Evolutionary conservation across 176 grass and related monocot species (phyloP), one percentile per base, ranked within the genome.

Genomic region (Ananas comosus): DNA sequence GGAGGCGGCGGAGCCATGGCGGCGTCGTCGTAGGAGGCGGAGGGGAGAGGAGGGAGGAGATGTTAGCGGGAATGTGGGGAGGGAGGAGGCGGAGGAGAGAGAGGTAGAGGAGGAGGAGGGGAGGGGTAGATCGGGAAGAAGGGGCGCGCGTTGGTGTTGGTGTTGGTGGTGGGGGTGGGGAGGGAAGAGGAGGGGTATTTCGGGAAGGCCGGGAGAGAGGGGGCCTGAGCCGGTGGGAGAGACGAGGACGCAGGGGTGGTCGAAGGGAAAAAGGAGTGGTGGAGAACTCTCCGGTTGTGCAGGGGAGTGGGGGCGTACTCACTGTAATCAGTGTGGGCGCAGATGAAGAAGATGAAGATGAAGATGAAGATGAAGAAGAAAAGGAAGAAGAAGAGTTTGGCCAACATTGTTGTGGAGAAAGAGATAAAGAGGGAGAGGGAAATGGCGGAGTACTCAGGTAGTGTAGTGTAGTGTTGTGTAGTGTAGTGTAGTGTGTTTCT

Each of bases 61-160:
- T 53, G 48, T 79, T 84, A 17, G 70, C 81, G 0, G 81, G 10
- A 84, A 79, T 24, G 81, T 84, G 16, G 70, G 48, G 18, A 78
- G 21, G 12, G 74, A 72, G 29, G 68, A n/a, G 12, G 28, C 16
- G 16, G 42, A 68, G 67, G 3, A 1, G 56, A n/a, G n/a, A n/a
- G 2, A 16, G 67, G n/a, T n/a, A n/a, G 51, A n/a, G 80, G 80
- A 23, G 73, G 82, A 2, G 81, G 81, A 22, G 81, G 75, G 11
- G 81, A 74, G n/a, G 81, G 70, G 11, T 78, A 56, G 3, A 73
- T 53, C 23, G 81, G 81, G 54, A 84, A 84, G 76, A 84, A 84
- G 49, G 70, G 81, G 8, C 59, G 77, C 6, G 66, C 42, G 13
- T 63, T 58, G 16, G 50, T 64, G n/a, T 18, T 23, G 22, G 50